Conservation (phyloP, 2,329 filamentous ascomycete species). For the Pseudogymnoascus destructans region DNA sequence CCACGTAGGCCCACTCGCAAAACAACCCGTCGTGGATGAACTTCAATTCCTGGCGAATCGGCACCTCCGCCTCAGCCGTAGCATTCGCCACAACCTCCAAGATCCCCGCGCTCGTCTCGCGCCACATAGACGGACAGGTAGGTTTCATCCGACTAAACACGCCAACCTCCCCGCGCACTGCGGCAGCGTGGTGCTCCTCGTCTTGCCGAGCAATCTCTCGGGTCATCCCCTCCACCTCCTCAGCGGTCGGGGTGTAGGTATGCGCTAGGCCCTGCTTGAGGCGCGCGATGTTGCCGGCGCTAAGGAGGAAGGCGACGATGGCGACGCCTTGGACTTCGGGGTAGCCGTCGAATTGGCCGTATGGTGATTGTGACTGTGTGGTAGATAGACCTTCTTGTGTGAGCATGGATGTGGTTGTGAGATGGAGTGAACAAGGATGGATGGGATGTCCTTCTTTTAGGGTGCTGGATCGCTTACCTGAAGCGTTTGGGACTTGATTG, state of each 20-base stretch:
- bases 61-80: background rate
- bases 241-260: conserved; percentile 12
- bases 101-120: background rate
- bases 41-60: background rate
- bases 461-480: background rate
- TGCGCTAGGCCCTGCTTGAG: conserved; percentile 18
- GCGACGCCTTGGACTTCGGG: conserved; percentile 17
- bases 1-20: background rate
- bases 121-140: background rate
- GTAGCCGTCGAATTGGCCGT: conserved; percentile 23
- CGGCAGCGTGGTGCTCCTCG: background rate
- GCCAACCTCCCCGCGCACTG: background rate
- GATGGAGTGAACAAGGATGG: background rate
- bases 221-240: background rate
- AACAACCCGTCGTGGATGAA: background rate
- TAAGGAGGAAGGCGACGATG: conserved; percentile 19
- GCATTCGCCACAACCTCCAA: conserved; percentile 2
- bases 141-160: background rate
- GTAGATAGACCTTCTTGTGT: background rate
- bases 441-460: background rate
- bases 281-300: conserved; percentile 17
- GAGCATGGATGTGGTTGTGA: background rate
- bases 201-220: too few relatives aligned
- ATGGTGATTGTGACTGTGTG: background rate
- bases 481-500: background rate